These are phyloP conservation scores for Paramecium primaurelia DNA, from an alignment of 73 alveolate genomes.

Conservation along the genomic window DNA sequence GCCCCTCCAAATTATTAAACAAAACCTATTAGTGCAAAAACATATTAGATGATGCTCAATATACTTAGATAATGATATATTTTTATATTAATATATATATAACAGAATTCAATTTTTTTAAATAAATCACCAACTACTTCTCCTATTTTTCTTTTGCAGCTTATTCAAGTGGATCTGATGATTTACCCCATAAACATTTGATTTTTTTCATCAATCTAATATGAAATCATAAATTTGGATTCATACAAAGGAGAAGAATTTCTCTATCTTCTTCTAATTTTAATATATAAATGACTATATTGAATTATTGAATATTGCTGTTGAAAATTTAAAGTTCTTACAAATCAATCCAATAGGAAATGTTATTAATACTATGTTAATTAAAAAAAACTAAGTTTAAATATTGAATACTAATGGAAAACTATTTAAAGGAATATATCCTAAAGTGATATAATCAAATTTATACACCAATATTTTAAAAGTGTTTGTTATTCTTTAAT, in stretches of 20 bases:
- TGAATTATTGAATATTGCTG: not conserved
- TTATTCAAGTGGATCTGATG: not conserved
- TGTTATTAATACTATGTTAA: not conserved
- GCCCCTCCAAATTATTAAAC: conserved; percentile 26
- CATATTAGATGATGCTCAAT: conserved; percentile 17
- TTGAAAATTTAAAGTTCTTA: not conserved
- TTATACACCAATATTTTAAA: not conserved
- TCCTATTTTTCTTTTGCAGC: not conserved
- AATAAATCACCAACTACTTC: not conserved
- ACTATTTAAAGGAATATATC: not conserved
- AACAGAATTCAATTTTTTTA: not conserved
- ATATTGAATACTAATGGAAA: not conserved
- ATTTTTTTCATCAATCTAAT: not conserved
- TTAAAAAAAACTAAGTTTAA: not conserved
- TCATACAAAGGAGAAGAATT: not conserved
- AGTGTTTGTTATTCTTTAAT: too few relatives aligned
- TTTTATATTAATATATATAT: not conserved
- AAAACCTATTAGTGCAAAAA: conserved; percentile 30
- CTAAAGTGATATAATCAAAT: not conserved
- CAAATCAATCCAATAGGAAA: not conserved
- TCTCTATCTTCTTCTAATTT: not conserved
- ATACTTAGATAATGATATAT: not conserved
- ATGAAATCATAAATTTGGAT: not conserved
- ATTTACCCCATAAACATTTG: not conserved
- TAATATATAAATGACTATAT: not conserved